Conservation (phyloP, 2,329 filamentous ascomycete genomes). For the Huntiella savannae region DNA sequence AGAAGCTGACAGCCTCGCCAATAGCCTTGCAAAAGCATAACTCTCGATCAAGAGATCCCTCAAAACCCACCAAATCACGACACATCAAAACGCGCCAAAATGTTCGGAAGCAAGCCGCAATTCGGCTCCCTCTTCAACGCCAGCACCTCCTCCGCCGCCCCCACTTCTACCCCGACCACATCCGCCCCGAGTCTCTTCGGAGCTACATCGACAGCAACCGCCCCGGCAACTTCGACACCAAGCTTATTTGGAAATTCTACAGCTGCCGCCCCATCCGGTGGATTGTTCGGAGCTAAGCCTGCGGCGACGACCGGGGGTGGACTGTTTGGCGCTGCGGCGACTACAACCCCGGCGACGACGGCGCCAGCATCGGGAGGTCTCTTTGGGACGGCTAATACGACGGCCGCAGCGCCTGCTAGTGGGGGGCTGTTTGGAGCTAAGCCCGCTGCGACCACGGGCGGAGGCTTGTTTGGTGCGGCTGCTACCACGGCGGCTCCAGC, state of each 20-base stretch:
- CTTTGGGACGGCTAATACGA: conserved; percentile 9
- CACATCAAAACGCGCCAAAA: neutral
- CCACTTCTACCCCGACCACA: conserved; percentile 11
- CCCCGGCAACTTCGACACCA: conserved; percentile 16
- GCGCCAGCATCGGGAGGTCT: conserved; percentile 11
- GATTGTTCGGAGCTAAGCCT: conserved; percentile 19
- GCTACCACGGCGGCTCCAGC: conserved; percentile 14
- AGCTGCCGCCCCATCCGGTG: conserved; percentile 15
- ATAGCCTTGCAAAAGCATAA: no score
- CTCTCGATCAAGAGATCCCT: no score
- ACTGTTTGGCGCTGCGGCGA: conserved; percentile 16
- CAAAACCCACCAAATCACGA: neutral
- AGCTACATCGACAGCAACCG: conserved; percentile 14
- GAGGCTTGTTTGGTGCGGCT: conserved; percentile 15
- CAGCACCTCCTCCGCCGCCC: conserved; percentile 9
- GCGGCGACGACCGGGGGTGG: conserved; percentile 16
- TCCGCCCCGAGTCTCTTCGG: conserved; percentile 15
- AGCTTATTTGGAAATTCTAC: conserved; percentile 14
- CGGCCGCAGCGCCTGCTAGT: neutral
- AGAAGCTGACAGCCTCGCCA: no score
- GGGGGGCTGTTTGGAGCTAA: conserved; percentile 15
- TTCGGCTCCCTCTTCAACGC: conserved; percentile 9
- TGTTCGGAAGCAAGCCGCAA: conserved; percentile 9
- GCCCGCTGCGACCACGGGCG: conserved; percentile 9
- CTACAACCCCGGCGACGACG: neutral